Conservation (phyloP, 1,284 basidiomycete genomes). For the Xerocomus nothofagi region DNA sequence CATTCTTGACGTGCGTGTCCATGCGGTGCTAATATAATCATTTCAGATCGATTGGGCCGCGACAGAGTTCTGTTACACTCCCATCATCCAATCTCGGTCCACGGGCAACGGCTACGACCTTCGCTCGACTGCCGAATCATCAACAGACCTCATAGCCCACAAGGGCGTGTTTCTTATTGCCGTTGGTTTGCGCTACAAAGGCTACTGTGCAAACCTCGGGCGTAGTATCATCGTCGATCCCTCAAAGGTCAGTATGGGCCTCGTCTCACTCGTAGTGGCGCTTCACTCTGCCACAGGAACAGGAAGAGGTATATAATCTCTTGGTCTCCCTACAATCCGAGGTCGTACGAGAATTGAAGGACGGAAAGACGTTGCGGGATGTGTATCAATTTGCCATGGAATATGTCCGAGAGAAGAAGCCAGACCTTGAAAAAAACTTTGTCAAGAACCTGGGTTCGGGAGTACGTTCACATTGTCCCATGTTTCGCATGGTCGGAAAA, state of each 20-base stretch:
- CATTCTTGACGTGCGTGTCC: neutral
- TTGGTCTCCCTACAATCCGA: constrained; percentile 81
- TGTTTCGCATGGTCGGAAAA: neutral
- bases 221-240: constrained; percentile 96
- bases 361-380: constrained; percentile 78
- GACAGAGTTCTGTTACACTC: constrained; percentile 92
- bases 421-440: constrained; percentile 81
- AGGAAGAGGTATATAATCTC: constrained; percentile 85
- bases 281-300: constrained; percentile 54
- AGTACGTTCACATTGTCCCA: constrained; percentile 43
- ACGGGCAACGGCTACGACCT: constrained; percentile 84
- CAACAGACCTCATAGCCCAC: constrained; percentile 80
- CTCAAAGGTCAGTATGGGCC: constrained; percentile 58
- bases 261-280: neutral
- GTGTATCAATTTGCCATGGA: constrained; percentile 79
- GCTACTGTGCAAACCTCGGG: constrained; percentile 90
- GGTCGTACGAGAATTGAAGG: constrained; percentile 74
- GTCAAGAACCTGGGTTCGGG: constrained; percentile 92
- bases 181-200: constrained; percentile 90
- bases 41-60: constrained; percentile 80
- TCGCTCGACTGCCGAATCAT: constrained; percentile 83
- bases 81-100: constrained; percentile 93
- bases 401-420: constrained; percentile 75
- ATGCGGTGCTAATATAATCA: constrained; percentile 7
- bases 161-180: constrained; percentile 89